Evolutionary conservation across 306 rosid genomes (phyloP), one percentile per base, ranked within the genome.

Genomic region (Trifolium pratense): DNA sequence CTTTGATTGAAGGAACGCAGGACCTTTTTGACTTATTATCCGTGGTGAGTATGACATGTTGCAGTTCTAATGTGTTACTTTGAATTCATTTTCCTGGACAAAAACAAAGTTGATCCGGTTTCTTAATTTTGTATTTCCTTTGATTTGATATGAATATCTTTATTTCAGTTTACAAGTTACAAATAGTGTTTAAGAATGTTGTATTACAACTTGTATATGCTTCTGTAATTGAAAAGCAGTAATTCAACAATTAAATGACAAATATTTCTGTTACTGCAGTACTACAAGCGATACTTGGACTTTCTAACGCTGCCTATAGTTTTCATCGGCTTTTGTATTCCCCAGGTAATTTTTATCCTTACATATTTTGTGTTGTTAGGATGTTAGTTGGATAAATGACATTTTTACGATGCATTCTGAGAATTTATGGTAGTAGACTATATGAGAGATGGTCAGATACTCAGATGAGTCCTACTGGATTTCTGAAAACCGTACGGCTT

Each of bases 321-420:
- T 76, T 66, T 71, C 55, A 64, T 66, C 70, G 85, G 80, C 71
- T 88, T 78, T 79, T 79, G 82, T 85, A 62, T 94, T 78, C 98
- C 98, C 61, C 94, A 94, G 97, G 98, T 94, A 89, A 68, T 70
- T 77, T 63, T 17, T 71, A 37, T 56, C 20, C 75, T 70, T 23
- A 12, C 29, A 49, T 63, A 18, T 49, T 75, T 45, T 71, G 73
- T 70, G 59, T 55, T 56, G 17, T 65, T 67, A 66, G 51, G 46
- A 45, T 52, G 48, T 23, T 46, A 40, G 29, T 60, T 56, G 71
- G 71, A 49, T 63, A 40, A 36, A 66, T 49, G 46, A 62, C 39
- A 59, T 73, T 42, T 65, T 15, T 63, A 25, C 7, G 45, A 6
- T 67, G 68, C 21, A 59, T 77, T 65, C 32, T 64, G 48, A 53